Evolutionary conservation across 2,329 filamentous ascomycete genomes (phyloP).

Genomic region (Cyphellophora attinorum): DNA sequence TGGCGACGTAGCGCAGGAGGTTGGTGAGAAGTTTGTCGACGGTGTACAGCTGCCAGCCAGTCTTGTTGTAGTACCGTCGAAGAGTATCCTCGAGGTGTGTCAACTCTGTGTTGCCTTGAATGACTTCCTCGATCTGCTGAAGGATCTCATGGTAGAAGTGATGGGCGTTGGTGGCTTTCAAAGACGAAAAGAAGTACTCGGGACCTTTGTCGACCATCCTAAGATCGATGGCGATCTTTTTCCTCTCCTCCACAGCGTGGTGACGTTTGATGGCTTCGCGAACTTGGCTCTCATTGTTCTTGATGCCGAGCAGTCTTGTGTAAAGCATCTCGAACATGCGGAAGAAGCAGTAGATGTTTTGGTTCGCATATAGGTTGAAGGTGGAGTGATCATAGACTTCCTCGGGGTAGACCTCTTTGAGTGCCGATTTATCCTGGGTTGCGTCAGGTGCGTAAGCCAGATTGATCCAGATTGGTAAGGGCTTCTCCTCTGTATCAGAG

Average conservation of each 20-base stretch:
- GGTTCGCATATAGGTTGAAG: slow-evolving; percentile 87
- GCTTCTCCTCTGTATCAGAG: slow-evolving; percentile 33
- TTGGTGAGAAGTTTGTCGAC: slow-evolving; percentile 80
- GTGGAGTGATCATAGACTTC: slow-evolving; percentile 70
- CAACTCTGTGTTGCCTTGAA: slow-evolving; percentile 74
- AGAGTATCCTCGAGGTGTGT: slow-evolving; percentile 79
- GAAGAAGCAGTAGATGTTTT: slow-evolving; percentile 89
- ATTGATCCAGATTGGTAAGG: slow-evolving; percentile 43
- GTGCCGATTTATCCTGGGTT: slow-evolving; percentile 52
- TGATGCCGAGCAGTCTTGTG: slow-evolving; percentile 71
- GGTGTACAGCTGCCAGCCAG: slow-evolving; percentile 88
- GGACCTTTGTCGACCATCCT: slow-evolving; percentile 72
- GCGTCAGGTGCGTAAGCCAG: slow-evolving; percentile 36
- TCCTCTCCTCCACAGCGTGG: slow-evolving; percentile 30
- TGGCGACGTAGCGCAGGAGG: slow-evolving; percentile 72
- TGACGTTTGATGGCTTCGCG: slow-evolving; percentile 64
- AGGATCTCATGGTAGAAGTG: slow-evolving; percentile 82
- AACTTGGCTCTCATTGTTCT: slow-evolving; percentile 66
- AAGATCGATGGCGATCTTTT: slow-evolving; percentile 74
- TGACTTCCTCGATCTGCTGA: slow-evolving; percentile 75
- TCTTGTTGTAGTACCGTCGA: slow-evolving; percentile 81
- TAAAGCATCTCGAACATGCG: slow-evolving; percentile 89
- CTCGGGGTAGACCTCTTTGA: no score
- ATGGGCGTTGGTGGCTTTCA: slow-evolving; percentile 42
- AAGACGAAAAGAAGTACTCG: slow-evolving; percentile 63